Evolutionary conservation across 164 flowering plant species (phyloP).

Genomic region (Akebia trifoliata): DNA sequence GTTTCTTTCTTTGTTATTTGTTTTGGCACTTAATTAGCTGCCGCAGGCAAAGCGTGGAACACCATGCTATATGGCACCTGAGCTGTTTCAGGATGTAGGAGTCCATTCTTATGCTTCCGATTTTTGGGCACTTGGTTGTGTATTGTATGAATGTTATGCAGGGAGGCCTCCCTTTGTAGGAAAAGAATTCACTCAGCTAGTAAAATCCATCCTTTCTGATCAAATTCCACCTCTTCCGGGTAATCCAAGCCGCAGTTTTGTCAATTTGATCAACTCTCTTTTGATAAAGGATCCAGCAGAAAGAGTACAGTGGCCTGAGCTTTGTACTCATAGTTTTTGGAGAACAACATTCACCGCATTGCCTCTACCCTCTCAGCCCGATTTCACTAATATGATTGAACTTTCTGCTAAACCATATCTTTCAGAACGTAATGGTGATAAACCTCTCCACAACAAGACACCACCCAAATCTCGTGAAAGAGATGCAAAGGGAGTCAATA

Average conservation of each 20-base stretch:
- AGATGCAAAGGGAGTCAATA: slow-evolving; percentile 38
- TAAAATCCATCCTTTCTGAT: slow-evolving; percentile 76
- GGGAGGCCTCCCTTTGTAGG: slow-evolving; percentile 94
- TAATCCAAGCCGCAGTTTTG: slow-evolving; percentile 68
- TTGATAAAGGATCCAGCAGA: slow-evolving; percentile 91
- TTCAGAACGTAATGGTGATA: slow-evolving; percentile 73
- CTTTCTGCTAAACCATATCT: slow-evolving; percentile 53
- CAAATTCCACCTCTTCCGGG: slow-evolving; percentile 81
- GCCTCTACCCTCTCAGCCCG: slow-evolving; percentile 88
- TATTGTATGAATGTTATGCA: slow-evolving; percentile 82
- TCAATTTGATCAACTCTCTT: slow-evolving; percentile 65
- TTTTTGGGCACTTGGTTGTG: slow-evolving; percentile 99
- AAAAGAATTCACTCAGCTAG: slow-evolving; percentile 82
- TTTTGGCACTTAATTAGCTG: slow-evolving; percentile 36
- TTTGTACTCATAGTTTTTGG: slow-evolving; percentile 90
- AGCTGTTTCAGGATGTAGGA: slow-evolving; percentile 91
- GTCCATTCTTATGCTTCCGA: slow-evolving; percentile 99
- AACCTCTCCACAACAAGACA: slow-evolving; percentile 51
- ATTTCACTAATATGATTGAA: slow-evolving; percentile 69
- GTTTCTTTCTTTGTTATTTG: neutral
- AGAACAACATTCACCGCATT: slow-evolving; percentile 42
- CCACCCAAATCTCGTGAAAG: slow-evolving; percentile 61
- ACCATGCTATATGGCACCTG: slow-evolving; percentile 98
- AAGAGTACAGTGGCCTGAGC: slow-evolving; percentile 85
- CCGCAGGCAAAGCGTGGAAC: slow-evolving; percentile 98